phyloP scores from a whole-genome alignment of 2,329 filamentous ascomycete species.

The Tolypocladium sp. region DNA sequence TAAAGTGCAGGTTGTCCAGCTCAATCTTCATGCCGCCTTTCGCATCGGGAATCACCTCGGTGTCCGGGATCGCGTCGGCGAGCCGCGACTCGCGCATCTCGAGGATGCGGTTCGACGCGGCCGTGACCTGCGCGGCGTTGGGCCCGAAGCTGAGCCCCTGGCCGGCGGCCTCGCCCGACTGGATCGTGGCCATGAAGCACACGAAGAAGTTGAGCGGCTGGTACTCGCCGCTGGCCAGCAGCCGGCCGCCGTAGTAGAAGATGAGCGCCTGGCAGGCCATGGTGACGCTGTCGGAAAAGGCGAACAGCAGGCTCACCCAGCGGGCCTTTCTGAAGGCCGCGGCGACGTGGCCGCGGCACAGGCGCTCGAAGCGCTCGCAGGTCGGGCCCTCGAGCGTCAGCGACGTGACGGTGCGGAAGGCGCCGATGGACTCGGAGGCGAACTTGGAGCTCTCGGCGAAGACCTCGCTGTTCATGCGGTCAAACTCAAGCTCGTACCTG shows the following conservation, averaged over 20 bases:
- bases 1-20: slow-evolving; percentile 47
- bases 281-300: slow-evolving; percentile 58
- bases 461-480: slow-evolving; percentile 57
- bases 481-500: slow-evolving; percentile 56
- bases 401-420: slow-evolving; percentile 63
- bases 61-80: slow-evolving; percentile 18
- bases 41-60: slow-evolving; percentile 30
- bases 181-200: slow-evolving; percentile 56
- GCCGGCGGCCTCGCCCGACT: slow-evolving; percentile 58
- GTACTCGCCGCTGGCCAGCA: slow-evolving; percentile 44
- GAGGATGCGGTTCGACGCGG: slow-evolving; percentile 51
- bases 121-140: slow-evolving; percentile 51
- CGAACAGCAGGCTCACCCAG: slow-evolving; percentile 56
- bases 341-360: slow-evolving; percentile 50
- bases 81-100: slow-evolving; percentile 36
- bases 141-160: slow-evolving; percentile 59
- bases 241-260: slow-evolving; percentile 57
- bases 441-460: slow-evolving; percentile 67
- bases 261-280: slow-evolving; percentile 54
- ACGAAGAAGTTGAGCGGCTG: slow-evolving; percentile 38
- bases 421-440: slow-evolving; percentile 63
- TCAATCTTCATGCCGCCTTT: slow-evolving; percentile 47
- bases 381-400: slow-evolving; percentile 63
- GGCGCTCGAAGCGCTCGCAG: slow-evolving; percentile 46
- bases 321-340: slow-evolving; percentile 52